Evolutionary conservation across 106 monocot species (phyloP), one percentile per base, ranked within the genome.

Genomic region (Dendrobium nobile): DNA sequence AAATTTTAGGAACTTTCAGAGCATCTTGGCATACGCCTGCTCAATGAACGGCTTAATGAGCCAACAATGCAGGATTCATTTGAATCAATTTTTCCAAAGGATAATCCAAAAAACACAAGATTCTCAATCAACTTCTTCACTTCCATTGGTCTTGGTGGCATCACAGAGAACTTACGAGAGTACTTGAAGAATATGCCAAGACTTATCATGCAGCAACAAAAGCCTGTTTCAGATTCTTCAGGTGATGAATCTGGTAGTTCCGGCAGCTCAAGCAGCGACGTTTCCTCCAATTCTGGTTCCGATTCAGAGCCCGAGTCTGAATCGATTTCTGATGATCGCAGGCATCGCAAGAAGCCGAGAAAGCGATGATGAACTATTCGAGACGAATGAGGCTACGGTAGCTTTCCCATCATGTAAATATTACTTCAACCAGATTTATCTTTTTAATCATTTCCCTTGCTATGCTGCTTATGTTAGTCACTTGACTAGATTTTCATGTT

Each of bases 161-260:
- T 97, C 47, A 97, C 96, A 8, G 96, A 97, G 79, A 97, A 73
- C 79, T 75, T 97, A 68, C 87, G 96, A 18, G 96, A 94, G 77
- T 92, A 97, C 77, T 80, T 97, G 74, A 97, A 94, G 79, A 97
- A 94, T 58, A 97, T 97, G 96, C 96, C 96, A 0, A 87, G 96
- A 17, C 89, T 97, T 31, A 97, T 97, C 67, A 97, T 97, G 96
- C 93, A 96, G 81, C 96, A 70, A 22, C 93, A 96, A 72, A 87
- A 88, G 67, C 81, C 88, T 11, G 80, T 79, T 3, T 77, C 84
- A 7, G 88, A 87, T 41, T 91, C 91, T 41, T 91, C 91, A 19
- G 89, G 85, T 56, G 89, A 84, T 73, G 87, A 86, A 44, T 90
- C 93, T 22, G 86, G 54, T 45, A 70, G 85, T 67, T 91, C 89